Evolutionary conservation across 2,329 filamentous ascomycete genomes (phyloP), one percentile per base, ranked within the genome.

Genomic region (Mollisiaceae sp.): DNA sequence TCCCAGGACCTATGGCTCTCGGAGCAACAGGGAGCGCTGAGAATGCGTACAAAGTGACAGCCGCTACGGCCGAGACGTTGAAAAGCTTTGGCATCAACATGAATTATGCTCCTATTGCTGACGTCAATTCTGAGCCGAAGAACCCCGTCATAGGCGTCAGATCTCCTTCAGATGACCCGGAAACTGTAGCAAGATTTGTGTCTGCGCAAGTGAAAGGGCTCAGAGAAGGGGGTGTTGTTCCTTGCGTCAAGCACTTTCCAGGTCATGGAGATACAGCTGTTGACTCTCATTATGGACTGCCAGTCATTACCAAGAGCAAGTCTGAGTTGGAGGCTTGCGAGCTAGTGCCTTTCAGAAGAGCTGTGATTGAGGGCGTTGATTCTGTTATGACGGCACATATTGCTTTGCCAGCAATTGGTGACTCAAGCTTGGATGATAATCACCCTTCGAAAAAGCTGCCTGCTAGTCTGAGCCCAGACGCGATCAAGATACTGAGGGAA

Each of bases 331-430:
- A 81, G 59, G 69, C 69, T 5, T 80, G 78, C 57, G 80, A 82
- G 62, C 61, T 82, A 27, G 72, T 82, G 4, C 80, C 80, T 1
- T 82, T 82, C 65, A 76, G 78, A 59, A 76, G 79, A 62, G 79
- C 78, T 20, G 75, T 78, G 4, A 76, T 74, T 2, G 78, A 81
- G 71, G 77, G 75, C 1, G 75, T 81, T 22, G 79, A 82, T 65
- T 73, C 77, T 11, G 75, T 82, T 9, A 81, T 82, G 79, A 81
- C 78, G 4, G 79, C 80, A 11, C 79, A 82, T 69, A 81, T 81
- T 70, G 75, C 78, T 14, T 65, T 81, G 58, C 77, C 79, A 15
- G 72, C 67, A 12, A 72, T 81, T 52, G 59, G 43, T 2, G 56
- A 68, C 43, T 47, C 50, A 35, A 56, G 11, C 2, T 57, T 52